Evolutionary conservation across 306 rosid genomes (phyloP), one percentile per base, ranked within the genome.

Genomic region (Acacia crassicarpa): DNA sequence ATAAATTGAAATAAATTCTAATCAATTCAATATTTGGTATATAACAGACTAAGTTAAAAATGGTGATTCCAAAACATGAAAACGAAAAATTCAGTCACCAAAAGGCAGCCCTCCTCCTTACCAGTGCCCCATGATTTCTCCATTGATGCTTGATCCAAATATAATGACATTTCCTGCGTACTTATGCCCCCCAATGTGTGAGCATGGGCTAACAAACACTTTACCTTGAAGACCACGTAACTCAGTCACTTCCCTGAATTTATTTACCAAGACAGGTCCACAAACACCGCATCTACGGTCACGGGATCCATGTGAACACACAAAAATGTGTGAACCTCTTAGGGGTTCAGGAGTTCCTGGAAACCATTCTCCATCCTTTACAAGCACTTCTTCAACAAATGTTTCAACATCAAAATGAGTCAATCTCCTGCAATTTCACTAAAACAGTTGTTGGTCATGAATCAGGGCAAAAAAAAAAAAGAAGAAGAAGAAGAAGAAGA

Each of bases 201-300:
- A 95, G 86, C 99, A 95, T 56, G 99, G 97, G 74, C 96, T 95
- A 76, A 95, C 97, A 67, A 95, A 91, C 58, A 92, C 93, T 92
- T 91, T 91, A 67, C 86, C 27, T 62, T 62, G 38, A 62, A 62
- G 68, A 27, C 68, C 68, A 1, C 14, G 40, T 62, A 62, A 27
- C 68, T 62, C 68, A 4, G 30, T 62, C 38, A 27, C 68, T 62
- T 62, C 68, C 68, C 68, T 62, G 68, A 62, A 62, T 62, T 19
- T 62, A 27, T 14, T 62, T 19, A 62, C 68, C 68, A 62, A 62
- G 20, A 62, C 20, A 62, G 68, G 68, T 62, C 68, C 68, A 62
- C 68, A 62, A 62, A 62, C 68, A 17, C 68, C 68, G 6, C 68
- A 62, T 62, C 68, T 62, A 3, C 20, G 68, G 30, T 62, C 68